Percentiles rank a stretch among this genome's conserved stretches.
These are phyloP conservation scores for Blechomonas ayalai DNA, from an alignment of 208 protist genomes.

Conservation along the genomic window DNA sequence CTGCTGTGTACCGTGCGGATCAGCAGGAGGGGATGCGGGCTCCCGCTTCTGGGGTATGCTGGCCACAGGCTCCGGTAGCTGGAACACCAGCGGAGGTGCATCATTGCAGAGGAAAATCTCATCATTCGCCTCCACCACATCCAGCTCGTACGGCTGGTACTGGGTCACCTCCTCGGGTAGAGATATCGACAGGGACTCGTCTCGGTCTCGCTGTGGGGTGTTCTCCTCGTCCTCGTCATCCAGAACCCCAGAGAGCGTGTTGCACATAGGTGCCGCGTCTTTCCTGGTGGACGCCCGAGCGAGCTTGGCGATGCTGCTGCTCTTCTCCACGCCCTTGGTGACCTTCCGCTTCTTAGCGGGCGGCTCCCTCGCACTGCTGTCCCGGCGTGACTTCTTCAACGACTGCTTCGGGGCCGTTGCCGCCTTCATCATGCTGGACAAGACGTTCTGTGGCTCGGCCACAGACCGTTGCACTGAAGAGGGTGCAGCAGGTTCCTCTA, in stretches of 20 bases:
- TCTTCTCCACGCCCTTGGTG: slow-evolving; percentile 16
- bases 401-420: too few species aligned
- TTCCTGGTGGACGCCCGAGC: slow-evolving; percentile 52
- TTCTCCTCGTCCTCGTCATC: slow-evolving; percentile 13
- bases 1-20: slow-evolving; percentile 10
- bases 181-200: background rate
- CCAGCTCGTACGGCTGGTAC: slow-evolving; percentile 16
- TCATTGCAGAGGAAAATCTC: slow-evolving; percentile 79
- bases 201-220: background rate
- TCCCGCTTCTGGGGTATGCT: slow-evolving; percentile 8
- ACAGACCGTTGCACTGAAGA: too few species aligned
- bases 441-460: too few species aligned
- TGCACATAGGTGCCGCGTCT: background rate
- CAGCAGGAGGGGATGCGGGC: background rate
- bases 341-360: too few species aligned
- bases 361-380: too few species aligned
- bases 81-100: slow-evolving; percentile 60
- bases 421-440: slow-evolving; percentile 13
- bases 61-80: slow-evolving; percentile 12
- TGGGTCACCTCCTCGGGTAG: background rate
- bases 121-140: slow-evolving; percentile 51
- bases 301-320: slow-evolving; percentile 58
- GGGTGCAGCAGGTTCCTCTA: too few species aligned
- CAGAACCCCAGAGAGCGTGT: slow-evolving; percentile 1
- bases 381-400: too few species aligned